Evolutionary conservation across 1,284 basidiomycete species (phyloP), one percentile per base, ranked within the genome.

Genomic region (Veloporphyrellus conicus): DNA sequence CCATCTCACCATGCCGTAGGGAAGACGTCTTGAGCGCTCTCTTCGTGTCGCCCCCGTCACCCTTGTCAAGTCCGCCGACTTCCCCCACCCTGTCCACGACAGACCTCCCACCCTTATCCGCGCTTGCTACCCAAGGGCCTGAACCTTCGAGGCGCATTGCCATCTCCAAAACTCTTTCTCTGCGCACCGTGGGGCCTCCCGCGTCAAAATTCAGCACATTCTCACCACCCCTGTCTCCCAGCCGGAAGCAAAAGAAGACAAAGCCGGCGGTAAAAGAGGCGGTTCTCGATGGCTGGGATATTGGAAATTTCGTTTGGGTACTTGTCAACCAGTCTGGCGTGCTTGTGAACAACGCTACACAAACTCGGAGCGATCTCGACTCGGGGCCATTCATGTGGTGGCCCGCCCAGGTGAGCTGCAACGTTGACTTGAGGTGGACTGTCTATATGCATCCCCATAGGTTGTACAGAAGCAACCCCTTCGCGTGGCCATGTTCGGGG

Each of bases 401-500:
- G 77, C 77, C 77, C 31, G 75, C 67, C 36, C 70, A 69, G 66
- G 77, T 77, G 50, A 55, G 64, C 57, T 38, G 41, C 18, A 38
- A 16, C 22, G 9, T n/a, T n/a, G 31, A 19, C 29, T 16, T 16
- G 40, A 16, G 3, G n/a, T 5, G 22, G 34, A 35, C 42, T 31
- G 31, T 50, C 49, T 52, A 54, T 50, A 49, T 52, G 42, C 42
- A 29, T 37, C 32, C 6, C n/a, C 11, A 1, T 37, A 63, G 62
- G 50, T 63, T 39, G 60, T 66, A 3, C 61, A 60, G 41, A 62
- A 53, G 19, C 37, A 52, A 4, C 66, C 63, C n/a, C 50, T 64
- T 15, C 64, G 61, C 8, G 59, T 66, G 1, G 59, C 64, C 0
- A 49, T 64, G 36, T 64, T 68, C 31, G 63, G 66, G 1, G 64